Conservation (phyloP, 805 yeast species). For the Yarrowia divulgata region DNA sequence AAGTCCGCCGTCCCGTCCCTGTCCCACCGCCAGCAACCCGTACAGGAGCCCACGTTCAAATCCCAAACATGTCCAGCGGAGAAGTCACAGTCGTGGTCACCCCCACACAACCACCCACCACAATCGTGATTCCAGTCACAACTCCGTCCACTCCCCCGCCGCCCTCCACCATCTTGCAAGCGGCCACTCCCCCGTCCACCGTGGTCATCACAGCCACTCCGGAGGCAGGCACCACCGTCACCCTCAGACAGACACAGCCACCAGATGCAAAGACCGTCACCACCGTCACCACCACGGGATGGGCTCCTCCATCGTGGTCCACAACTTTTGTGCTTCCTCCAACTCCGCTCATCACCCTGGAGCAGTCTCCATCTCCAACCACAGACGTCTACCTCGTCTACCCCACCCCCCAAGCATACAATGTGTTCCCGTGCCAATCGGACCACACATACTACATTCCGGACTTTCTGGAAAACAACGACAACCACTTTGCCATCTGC, state of each 20-base stretch:
- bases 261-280: slow-evolving; percentile 4
- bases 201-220: slow-evolving; percentile 4
- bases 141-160: not conserved
- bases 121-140: not conserved
- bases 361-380: slow-evolving; percentile 26
- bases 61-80: slow-evolving; percentile 1
- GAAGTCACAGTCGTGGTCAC: slow-evolving; percentile 1
- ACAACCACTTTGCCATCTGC: slow-evolving; percentile 41
- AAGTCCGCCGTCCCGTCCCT: not conserved
- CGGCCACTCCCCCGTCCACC: not conserved
- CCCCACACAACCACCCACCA: not conserved
- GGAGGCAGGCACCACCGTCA: not conserved
- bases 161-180: not conserved
- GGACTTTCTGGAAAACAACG: slow-evolving; percentile 22
- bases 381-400: slow-evolving; percentile 32
- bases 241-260: not conserved
- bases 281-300: slow-evolving; percentile 28
- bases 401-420: slow-evolving; percentile 34
- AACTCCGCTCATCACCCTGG: slow-evolving; percentile 16
- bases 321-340: slow-evolving; percentile 12
- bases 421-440: slow-evolving; percentile 37
- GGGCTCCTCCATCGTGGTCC: slow-evolving; percentile 32
- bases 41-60: too few species aligned
- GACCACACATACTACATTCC: slow-evolving; percentile 37
- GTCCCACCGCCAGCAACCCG: too few species aligned